Evolutionary conservation across 305 asterid genomes (phyloP), one percentile per base, ranked within the genome.

Genomic region (Rubia tinctorum): DNA sequence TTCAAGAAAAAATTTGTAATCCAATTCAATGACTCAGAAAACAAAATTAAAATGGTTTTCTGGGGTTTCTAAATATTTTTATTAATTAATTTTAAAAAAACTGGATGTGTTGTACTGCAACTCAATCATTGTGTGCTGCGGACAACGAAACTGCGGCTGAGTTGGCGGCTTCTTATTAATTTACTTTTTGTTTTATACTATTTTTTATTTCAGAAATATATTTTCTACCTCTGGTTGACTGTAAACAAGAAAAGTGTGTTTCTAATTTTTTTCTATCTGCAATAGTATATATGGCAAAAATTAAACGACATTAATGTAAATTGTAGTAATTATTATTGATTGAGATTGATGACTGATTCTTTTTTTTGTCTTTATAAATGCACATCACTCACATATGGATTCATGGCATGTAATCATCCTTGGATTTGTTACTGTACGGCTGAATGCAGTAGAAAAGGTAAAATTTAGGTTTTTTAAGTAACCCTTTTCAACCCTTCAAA

Each of bases 141-240:
- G 25, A 69, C 72, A 37, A 49, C 72, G 6, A 68, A 25, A 27
- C 61, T 68, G 59, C 71, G 59, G 71, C 71, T 45, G 58, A 67
- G 55, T 47, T 66, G 44, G 47, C 71, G 30, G 17, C 18, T 11
- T 8, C 20, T 15, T 65, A 40, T 40, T 9, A 27, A 62, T 62
- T 62, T 62, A 62, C 20, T 1, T 2, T 27, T 62, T 27, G 27
- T 18, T 18, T 37, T 25, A 27, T 27, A 62, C 34, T 58, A n/a
- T n/a, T 58, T 20, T 22, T 58, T 10, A 53, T 53, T 17, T 53
- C 23, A 17, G 23, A n/a, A 18, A 20, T 17, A 30, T 30, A 30
- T 30, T 53, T 17, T 17, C 59, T 6, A 18, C 6, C 5, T 53
- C 10, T 17, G 59, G 59, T 8, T 53, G 59, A 53, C 59, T 53